phyloP scores from a whole-genome alignment of 139 green algal species.

The Gonium pectorale region DNA sequence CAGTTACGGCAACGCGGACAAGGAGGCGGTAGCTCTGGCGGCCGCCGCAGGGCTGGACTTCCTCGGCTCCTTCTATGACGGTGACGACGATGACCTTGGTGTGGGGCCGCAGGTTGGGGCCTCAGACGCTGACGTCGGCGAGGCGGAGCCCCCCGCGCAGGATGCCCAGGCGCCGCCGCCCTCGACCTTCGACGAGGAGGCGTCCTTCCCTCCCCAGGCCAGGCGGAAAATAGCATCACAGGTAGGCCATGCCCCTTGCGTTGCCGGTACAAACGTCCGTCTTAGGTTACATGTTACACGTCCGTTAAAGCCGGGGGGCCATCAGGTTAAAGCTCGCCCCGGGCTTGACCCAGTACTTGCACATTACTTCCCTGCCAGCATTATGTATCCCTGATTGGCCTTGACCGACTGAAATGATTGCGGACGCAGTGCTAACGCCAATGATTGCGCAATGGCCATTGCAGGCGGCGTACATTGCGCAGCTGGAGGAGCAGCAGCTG shows the following conservation, averaged over 20 bases:
- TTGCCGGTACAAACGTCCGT: too few relatives aligned
- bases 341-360: too few relatives aligned
- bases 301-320: too few relatives aligned
- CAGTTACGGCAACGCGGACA: conserved; percentile 25
- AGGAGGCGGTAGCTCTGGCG: conserved; percentile 4
- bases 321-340: too few relatives aligned
- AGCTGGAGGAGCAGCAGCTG: conserved; percentile 36
- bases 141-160: not conserved
- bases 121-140: not conserved
- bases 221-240: conserved; percentile 31
- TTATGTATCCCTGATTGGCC: too few relatives aligned
- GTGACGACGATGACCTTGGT: not conserved
- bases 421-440: too few relatives aligned
- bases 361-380: too few relatives aligned
- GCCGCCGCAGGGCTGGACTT: conserved; percentile 13
- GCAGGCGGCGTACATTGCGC: conserved; percentile 13
- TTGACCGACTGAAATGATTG: too few relatives aligned
- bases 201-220: not conserved
- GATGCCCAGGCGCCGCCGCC: not conserved
- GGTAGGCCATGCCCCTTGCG: too few relatives aligned
- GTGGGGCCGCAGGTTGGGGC: not conserved
- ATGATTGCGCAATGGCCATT: too few relatives aligned
- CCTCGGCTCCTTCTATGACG: conserved; percentile 28
- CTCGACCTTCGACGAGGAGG: conserved; percentile 9
- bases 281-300: too few relatives aligned